A percentile compares a stretch with the other conserved stretches of the same genome.
These are phyloP conservation scores for Acer campestre DNA, from an alignment of 345 rosid species.

Conservation along the genomic window DNA sequence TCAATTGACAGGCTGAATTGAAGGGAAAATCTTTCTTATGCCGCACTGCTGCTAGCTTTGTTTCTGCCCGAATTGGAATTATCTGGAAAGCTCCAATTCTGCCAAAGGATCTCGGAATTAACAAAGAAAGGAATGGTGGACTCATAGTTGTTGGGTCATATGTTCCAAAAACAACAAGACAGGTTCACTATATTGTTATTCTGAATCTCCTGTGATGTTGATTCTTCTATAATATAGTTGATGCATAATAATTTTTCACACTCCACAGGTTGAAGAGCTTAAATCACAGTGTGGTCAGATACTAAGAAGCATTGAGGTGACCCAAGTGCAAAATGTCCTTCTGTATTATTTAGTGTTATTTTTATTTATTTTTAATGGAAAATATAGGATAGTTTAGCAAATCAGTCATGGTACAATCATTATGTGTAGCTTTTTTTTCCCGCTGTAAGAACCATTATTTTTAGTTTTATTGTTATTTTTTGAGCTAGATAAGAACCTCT, in stretches of 20 bases:
- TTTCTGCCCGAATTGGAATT: constrained; percentile 87
- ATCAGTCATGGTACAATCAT: neutral
- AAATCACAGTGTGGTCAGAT: constrained; percentile 58
- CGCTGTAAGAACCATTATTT: neutral
- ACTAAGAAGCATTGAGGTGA: constrained; percentile 81
- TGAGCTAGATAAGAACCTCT: too few species aligned
- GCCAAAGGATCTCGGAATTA: constrained; percentile 74
- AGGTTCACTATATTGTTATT: constrained; percentile 49
- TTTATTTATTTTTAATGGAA: constrained; percentile 10
- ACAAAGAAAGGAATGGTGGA: constrained; percentile 67
- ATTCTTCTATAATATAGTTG: neutral
- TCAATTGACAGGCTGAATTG: constrained; percentile 76
- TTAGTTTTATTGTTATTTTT: too few species aligned
- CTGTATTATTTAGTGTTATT: constrained; percentile 5
- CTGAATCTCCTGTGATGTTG: neutral
- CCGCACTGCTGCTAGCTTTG: constrained; percentile 97
- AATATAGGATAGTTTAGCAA: constrained; percentile 1
- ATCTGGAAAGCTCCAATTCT: constrained; percentile 74
- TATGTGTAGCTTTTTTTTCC: neutral
- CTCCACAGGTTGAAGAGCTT: constrained; percentile 80
- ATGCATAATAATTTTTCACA: neutral
- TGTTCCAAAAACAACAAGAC: constrained; percentile 96
- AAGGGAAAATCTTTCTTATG: constrained; percentile 88
- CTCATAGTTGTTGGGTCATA: constrained; percentile 93
- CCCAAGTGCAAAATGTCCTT: constrained; percentile 13